A percentile compares a stretch with the other conserved stretches of the same genome.
Conservation (phyloP, 371 early-diverging fungal species). For the Funneliformis caledonium region DNA sequence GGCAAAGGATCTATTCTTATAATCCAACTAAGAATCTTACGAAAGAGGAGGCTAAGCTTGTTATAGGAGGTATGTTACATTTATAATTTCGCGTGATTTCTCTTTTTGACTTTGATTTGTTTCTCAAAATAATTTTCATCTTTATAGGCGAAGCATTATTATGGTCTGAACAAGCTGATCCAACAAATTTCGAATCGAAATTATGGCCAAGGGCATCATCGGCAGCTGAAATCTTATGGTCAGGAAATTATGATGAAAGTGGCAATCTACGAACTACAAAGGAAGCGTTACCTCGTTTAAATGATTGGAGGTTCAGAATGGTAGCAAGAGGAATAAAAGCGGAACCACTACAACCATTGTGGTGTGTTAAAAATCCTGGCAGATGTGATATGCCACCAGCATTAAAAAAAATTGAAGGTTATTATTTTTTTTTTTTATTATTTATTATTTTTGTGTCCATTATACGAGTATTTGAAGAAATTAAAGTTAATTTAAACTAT, state of each 20-base stretch:
- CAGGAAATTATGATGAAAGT: conserved; percentile 63
- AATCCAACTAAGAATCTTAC: conserved; percentile 66
- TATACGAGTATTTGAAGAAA: too few species aligned
- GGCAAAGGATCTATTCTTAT: conserved; percentile 80
- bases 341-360: conserved; percentile 71
- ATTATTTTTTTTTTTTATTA: too few species aligned
- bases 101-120: not conserved
- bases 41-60: conserved; percentile 51
- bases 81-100: not conserved
- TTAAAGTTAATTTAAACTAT: too few species aligned
- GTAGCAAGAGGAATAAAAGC: conserved; percentile 69
- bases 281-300: conserved; percentile 70
- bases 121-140: conserved; percentile 27
- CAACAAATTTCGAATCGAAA: conserved; percentile 60
- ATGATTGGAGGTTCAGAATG: conserved; percentile 76
- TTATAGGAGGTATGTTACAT: conserved; percentile 48
- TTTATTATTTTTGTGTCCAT: too few species aligned
- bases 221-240: conserved; percentile 78
- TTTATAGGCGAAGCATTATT: conserved; percentile 67
- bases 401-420: not conserved
- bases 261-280: conserved; percentile 61
- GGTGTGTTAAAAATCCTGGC: conserved; percentile 72
- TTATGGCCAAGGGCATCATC: conserved; percentile 80
- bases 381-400: conserved; percentile 54
- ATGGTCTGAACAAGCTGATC: conserved; percentile 80